phyloP scores from a whole-genome alignment of 176 grass and related monocot genomes.

The Alloteropsis semialata region DNA sequence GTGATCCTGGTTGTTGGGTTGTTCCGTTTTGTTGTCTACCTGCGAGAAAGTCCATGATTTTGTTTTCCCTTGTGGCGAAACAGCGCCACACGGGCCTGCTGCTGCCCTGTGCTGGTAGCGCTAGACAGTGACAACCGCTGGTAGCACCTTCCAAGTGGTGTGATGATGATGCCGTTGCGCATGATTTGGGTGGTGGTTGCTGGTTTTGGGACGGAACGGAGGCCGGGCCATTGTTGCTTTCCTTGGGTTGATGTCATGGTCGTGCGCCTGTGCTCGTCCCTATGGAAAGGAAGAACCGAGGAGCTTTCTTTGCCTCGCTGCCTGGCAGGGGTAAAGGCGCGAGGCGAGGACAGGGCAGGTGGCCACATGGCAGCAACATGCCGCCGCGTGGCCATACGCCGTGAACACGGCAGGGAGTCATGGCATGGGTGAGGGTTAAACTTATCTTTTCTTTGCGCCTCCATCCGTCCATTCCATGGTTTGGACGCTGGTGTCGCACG shows the following conservation, averaged over 20 bases:
- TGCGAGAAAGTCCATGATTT: background rate
- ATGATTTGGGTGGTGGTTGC: background rate
- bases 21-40: conserved; percentile 36
- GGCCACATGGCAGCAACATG: background rate
- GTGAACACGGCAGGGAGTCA: background rate
- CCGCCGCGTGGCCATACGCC: background rate
- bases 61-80: background rate
- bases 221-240: background rate
- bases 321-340: background rate
- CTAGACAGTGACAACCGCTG: conserved; percentile 15
- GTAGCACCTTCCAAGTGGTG: background rate
- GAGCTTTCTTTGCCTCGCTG: background rate
- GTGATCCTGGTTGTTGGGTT: conserved; percentile 29
- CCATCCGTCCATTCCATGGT: too few relatives aligned
- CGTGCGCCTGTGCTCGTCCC: background rate
- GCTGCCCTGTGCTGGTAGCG: background rate
- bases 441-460: background rate
- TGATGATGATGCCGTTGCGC: background rate
- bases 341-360: background rate
- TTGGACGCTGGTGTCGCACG: too few relatives aligned
- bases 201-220: background rate
- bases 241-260: background rate
- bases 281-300: conserved; percentile 1
- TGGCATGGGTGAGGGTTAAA: background rate
- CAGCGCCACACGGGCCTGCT: background rate